Evolutionary conservation across 1,284 basidiomycete species (phyloP).

Genomic region (Puccinia triticina): DNA sequence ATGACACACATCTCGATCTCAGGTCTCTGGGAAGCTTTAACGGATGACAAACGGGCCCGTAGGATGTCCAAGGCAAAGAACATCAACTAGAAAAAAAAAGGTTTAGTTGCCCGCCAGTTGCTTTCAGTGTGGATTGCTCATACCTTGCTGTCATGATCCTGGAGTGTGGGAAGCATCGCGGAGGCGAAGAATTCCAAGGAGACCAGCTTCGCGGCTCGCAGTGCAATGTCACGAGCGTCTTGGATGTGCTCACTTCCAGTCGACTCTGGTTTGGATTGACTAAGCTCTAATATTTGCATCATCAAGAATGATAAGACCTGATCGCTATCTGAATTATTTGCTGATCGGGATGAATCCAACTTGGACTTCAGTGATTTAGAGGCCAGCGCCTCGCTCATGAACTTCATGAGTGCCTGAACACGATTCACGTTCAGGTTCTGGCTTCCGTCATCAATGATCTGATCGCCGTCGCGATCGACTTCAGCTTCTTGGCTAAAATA

Average conservation of each 20-base stretch:
- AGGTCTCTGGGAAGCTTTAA: slow-evolving; percentile 37
- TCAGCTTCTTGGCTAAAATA: slow-evolving; percentile 5
- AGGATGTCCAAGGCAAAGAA: slow-evolving; percentile 41
- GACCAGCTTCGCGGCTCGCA: slow-evolving; percentile 44
- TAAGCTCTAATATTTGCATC: slow-evolving; percentile 44
- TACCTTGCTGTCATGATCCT: slow-evolving; percentile 41
- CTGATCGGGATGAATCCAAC: slow-evolving; percentile 44
- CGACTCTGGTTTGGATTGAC: slow-evolving; percentile 24
- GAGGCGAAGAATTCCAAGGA: slow-evolving; percentile 42
- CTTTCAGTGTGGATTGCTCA: neutral
- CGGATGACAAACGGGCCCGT: slow-evolving; percentile 33
- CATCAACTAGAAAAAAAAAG: slow-evolving; percentile 21
- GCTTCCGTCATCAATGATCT: slow-evolving; percentile 11
- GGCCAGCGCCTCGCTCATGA: slow-evolving; percentile 43
- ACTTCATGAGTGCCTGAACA: slow-evolving; percentile 39
- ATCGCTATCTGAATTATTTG: slow-evolving; percentile 32
- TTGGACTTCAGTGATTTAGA: slow-evolving; percentile 47
- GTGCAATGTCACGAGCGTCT: slow-evolving; percentile 34
- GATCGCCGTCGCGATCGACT: slow-evolving; percentile 36
- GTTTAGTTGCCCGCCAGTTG: neutral
- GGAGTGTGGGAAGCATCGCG: slow-evolving; percentile 35
- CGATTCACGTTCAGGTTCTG: slow-evolving; percentile 16
- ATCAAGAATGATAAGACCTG: slow-evolving; percentile 49
- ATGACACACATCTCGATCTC: slow-evolving; percentile 45
- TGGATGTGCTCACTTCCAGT: slow-evolving; percentile 17